Evolutionary conservation across 2,329 filamentous ascomycete genomes (phyloP).

Genomic region (Botrytis fragariae): DNA sequence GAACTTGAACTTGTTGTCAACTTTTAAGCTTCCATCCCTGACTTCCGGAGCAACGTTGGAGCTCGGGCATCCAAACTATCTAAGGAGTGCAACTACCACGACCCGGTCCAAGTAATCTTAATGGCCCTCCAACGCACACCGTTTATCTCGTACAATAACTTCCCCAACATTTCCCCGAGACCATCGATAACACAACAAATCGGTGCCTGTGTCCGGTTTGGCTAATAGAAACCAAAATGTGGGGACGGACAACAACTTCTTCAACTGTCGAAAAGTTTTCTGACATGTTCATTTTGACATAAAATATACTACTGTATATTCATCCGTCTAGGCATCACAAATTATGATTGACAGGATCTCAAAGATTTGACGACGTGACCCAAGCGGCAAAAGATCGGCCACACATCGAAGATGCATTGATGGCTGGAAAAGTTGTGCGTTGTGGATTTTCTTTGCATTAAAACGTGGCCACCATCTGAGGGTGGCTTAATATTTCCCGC

Average conservation of each 20-base stretch:
- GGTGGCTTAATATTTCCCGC: slow-evolving; percentile 8
- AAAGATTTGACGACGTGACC: neutral
- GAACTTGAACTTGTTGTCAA: neutral
- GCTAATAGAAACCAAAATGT: neutral
- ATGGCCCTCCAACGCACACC: neutral
- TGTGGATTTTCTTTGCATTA: slow-evolving; percentile 12
- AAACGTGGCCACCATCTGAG: slow-evolving; percentile 6
- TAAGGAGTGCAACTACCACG: neutral
- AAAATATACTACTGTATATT: neutral
- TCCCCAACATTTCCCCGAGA: slow-evolving; percentile 10
- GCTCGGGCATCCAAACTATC: neutral
- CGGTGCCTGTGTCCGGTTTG: neutral
- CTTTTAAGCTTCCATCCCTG: neutral
- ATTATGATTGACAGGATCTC: neutral
- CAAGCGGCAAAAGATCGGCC: neutral
- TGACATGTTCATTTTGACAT: neutral
- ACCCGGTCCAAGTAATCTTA: neutral
- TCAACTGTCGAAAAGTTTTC: neutral
- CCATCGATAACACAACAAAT: neutral
- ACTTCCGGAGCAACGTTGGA: neutral
- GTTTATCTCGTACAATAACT: slow-evolving; percentile 10
- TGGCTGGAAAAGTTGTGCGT: neutral
- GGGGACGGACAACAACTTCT: neutral
- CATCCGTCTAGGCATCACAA: neutral
- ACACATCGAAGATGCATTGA: neutral